A percentile compares a stretch with the other conserved stretches of the same genome.
Evolutionary conservation across 768 basidiomycete species (phyloP).

Genomic region (Leccinum incarnatum): DNA sequence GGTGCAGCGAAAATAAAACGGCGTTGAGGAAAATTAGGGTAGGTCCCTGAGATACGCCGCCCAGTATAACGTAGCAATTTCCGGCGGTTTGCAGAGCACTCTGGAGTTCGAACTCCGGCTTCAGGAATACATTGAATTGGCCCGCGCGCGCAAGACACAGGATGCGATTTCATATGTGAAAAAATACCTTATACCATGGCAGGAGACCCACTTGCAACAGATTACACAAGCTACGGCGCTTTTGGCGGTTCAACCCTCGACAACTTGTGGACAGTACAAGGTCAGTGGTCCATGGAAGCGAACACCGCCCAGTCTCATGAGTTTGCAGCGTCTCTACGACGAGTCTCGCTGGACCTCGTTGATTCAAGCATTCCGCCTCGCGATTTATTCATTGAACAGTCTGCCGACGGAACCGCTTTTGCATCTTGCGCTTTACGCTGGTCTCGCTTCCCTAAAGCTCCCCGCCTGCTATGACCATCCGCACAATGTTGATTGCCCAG

Average conservation of each 20-base stretch:
- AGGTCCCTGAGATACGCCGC: conserved; percentile 10
- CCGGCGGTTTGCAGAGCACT: conserved; percentile 60
- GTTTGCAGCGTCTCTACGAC: conserved; percentile 76
- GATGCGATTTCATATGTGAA: conserved; percentile 84
- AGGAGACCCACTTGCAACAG: conserved; percentile 74
- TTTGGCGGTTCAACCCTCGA: conserved; percentile 70
- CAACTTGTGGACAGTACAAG: conserved; percentile 76
- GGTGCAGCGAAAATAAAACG: conserved; percentile 96
- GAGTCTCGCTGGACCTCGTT: conserved; percentile 72
- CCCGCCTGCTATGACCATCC: conserved; percentile 74
- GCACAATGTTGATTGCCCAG: conserved; percentile 86
- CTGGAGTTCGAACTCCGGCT: conserved; percentile 95
- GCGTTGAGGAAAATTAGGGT: conserved; percentile 92
- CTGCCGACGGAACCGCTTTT: conserved; percentile 86
- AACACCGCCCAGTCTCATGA: conserved; percentile 10
- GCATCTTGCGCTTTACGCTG: conserved; percentile 85
- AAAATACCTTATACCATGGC: conserved; percentile 81
- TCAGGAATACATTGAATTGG: conserved; percentile 95
- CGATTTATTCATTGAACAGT: conserved; percentile 84
- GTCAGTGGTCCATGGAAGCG: conserved; percentile 38
- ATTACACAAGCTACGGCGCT: conserved; percentile 75
- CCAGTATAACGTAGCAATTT: conserved; percentile 13
- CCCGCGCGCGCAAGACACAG: conserved; percentile 55
- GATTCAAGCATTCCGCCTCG: conserved; percentile 74
- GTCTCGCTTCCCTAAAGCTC: conserved; percentile 85